These are phyloP conservation scores for Cetraspora pellucida DNA, from an alignment of 192 early-diverging fungal genomes.

Conservation along the genomic window DNA sequence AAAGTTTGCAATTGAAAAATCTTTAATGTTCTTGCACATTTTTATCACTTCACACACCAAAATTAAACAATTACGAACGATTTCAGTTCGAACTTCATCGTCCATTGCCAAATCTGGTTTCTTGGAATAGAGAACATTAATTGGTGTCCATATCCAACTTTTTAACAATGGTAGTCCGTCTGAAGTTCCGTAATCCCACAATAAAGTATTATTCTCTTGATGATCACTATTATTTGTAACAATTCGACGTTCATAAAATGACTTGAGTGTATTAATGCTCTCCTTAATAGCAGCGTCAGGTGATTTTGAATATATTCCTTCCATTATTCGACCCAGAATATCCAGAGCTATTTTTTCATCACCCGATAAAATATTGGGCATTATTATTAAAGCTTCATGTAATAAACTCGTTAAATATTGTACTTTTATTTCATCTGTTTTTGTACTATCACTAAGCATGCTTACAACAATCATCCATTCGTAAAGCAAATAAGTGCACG, in stretches of 20 bases:
- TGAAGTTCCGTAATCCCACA: neutral
- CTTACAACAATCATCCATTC: conserved; percentile 16
- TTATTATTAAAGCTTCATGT: neutral
- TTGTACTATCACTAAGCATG: neutral
- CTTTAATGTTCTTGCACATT: neutral
- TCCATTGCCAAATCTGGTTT: conserved; percentile 14
- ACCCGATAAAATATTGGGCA: conserved; percentile 9
- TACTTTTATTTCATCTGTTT: neutral
- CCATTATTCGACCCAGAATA: neutral
- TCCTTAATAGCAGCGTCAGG: neutral
- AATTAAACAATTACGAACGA: conserved; percentile 9
- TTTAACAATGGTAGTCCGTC: conserved; percentile 9
- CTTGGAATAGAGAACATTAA: conserved; percentile 21
- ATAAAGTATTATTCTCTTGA: neutral
- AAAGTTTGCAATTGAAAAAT: neutral
- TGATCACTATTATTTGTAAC: neutral
- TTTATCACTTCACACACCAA: conserved; percentile 1
- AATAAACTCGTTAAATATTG: conserved; percentile 1
- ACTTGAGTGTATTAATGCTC: neutral
- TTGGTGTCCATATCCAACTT: conserved; percentile 23
- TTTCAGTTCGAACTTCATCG: conserved; percentile 10
- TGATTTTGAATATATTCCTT: neutral
- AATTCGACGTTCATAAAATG: conserved; percentile 24
- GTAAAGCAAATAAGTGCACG: conserved; percentile 14
- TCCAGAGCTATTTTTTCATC: conserved; percentile 24